Evolutionary conservation across 305 asterid genomes (phyloP).

Genomic region (Solanum chacoense): DNA sequence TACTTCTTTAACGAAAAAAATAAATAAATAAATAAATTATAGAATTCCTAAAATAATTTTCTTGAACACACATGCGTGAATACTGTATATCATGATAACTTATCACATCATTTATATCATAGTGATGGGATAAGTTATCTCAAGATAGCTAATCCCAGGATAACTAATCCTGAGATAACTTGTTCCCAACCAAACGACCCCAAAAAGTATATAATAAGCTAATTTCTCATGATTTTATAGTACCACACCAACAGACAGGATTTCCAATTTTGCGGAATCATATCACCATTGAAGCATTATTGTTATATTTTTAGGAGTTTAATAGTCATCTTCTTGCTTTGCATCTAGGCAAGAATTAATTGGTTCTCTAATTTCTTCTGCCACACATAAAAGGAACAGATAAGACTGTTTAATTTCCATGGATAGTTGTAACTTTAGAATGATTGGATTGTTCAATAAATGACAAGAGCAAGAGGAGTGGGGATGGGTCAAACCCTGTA

Average conservation of each 20-base stretch:
- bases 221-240: background rate
- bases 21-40: no score
- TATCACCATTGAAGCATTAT: background rate
- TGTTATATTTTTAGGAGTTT: background rate
- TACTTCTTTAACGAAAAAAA: no score
- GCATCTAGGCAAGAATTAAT: background rate
- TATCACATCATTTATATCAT: no score
- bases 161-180: no score
- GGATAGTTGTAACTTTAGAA: background rate
- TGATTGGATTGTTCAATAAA: background rate
- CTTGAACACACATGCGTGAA: background rate
- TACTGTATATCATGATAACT: no score
- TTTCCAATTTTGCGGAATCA: background rate
- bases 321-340: background rate
- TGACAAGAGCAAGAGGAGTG: background rate
- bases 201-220: background rate
- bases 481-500: background rate
- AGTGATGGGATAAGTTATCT: no score
- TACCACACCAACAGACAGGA: background rate
- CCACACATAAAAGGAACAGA: background rate
- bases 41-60: background rate
- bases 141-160: rapidly evolving
- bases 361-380: background rate
- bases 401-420: background rate
- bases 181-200: no score